Percentiles rank a stretch among this genome's conserved stretches.
Conservation (phyloP, 345 rosid genomes). For the Syzygium oleosum region DNA sequence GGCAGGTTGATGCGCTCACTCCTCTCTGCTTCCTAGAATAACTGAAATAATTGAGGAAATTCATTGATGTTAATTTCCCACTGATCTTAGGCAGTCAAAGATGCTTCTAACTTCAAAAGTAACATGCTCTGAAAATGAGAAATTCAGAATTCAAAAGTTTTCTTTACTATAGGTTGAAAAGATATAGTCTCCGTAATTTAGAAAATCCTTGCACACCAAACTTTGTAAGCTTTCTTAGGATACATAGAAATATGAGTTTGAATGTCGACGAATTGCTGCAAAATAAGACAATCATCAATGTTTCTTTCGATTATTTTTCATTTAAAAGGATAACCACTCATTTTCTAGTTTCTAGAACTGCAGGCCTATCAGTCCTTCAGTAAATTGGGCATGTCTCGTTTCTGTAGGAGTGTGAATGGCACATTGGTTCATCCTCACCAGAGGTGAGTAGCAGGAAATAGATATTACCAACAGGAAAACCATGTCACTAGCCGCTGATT, state of each 20-base stretch:
- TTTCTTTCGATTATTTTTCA: neutral
- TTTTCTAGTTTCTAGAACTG: neutral
- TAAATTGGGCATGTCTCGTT: neutral
- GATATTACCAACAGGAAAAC: neutral
- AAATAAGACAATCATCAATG: neutral
- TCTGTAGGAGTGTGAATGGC: neutral
- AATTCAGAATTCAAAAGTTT: neutral
- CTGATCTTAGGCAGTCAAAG: neutral
- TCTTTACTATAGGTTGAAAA: neutral
- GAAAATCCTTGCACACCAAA: neutral
- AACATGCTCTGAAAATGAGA: neutral
- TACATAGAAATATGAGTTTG: neutral
- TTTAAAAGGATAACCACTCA: neutral
- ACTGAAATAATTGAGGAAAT: neutral
- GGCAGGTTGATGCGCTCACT: neutral
- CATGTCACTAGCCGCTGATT: neutral
- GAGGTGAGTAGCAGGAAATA: neutral
- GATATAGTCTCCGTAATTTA: neutral
- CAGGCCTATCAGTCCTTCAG: neutral
- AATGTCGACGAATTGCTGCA: neutral
- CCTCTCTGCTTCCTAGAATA: neutral
- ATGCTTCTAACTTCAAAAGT: neutral
- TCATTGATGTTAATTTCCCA: neutral
- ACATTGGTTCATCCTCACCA: neutral
- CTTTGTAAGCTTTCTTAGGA: neutral